Evolutionary conservation across 163 green algal species (phyloP).

Genomic region (Coccomyxa subellipsoidea): DNA sequence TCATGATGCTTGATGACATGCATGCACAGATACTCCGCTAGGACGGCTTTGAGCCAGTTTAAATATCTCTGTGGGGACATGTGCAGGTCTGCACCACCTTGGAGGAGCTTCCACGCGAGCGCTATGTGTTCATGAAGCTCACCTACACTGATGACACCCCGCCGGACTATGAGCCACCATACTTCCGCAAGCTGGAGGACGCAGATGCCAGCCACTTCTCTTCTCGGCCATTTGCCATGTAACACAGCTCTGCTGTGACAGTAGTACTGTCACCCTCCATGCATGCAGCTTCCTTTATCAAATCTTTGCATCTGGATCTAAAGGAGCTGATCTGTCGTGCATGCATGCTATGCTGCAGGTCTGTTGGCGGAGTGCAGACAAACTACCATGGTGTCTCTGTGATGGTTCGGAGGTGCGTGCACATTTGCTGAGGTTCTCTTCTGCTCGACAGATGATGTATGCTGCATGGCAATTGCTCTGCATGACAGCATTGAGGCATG

Average conservation of each 20-base stretch:
- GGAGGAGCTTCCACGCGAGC: conserved; percentile 55
- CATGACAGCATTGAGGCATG: neutral
- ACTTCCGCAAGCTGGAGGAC: conserved; percentile 49
- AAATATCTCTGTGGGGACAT: neutral
- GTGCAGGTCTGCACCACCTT: conserved; percentile 63
- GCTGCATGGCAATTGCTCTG: neutral
- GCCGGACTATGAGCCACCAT: conserved; percentile 74
- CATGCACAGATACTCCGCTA: neutral
- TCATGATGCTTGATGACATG: neutral
- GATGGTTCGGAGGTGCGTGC: conserved; percentile 46
- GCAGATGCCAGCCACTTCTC: conserved; percentile 52
- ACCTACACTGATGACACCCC: conserved; percentile 69
- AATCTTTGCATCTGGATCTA: neutral
- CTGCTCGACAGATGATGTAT: neutral
- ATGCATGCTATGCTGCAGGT: conserved; percentile 34
- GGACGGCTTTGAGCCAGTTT: neutral
- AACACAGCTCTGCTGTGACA: conserved; percentile 1
- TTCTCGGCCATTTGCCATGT: conserved; percentile 69
- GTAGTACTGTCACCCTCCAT: neutral
- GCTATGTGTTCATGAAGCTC: conserved; percentile 81
- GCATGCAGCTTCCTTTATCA: neutral
- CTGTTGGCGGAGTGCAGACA: conserved; percentile 55
- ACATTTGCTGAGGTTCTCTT: neutral
- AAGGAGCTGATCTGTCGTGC: too few relatives aligned
- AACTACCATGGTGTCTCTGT: conserved; percentile 60